These are phyloP conservation scores for Eucalyptus cloeziana DNA, from an alignment of 345 rosid genomes.

Conservation along the genomic window DNA sequence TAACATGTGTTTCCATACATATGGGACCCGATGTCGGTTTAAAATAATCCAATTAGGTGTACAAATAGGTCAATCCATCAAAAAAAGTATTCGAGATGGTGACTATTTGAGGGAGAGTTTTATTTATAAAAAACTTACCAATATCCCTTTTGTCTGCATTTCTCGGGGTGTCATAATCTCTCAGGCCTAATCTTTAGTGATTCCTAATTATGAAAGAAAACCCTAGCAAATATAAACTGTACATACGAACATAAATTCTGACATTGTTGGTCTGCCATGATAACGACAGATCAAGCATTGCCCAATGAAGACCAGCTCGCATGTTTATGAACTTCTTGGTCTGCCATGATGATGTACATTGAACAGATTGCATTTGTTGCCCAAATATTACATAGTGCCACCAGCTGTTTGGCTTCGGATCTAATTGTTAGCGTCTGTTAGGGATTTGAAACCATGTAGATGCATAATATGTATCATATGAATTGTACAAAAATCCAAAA, in stretches of 20 bases:
- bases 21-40: not conserved
- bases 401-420: not conserved
- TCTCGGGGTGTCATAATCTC: not conserved
- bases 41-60: too few relatives aligned
- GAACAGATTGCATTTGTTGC: not conserved
- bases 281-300: not conserved
- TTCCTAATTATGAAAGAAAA: not conserved
- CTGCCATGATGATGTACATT: not conserved
- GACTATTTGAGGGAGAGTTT: not conserved
- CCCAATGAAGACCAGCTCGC: not conserved
- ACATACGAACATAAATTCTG: not conserved
- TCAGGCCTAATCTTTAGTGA: not conserved
- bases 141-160: not conserved
- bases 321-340: not conserved
- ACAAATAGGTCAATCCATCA: not conserved
- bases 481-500: not conserved
- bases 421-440: not conserved
- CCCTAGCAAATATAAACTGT: not conserved
- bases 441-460: not conserved
- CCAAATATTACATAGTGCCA: not conserved
- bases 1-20: not conserved
- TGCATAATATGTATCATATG: not conserved
- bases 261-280: not conserved
- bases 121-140: not conserved
- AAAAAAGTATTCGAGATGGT: not conserved